Evolutionary conservation across 306 rosid species (phyloP), one percentile per base, ranked within the genome.

Genomic region (Dicorynia guianensis): DNA sequence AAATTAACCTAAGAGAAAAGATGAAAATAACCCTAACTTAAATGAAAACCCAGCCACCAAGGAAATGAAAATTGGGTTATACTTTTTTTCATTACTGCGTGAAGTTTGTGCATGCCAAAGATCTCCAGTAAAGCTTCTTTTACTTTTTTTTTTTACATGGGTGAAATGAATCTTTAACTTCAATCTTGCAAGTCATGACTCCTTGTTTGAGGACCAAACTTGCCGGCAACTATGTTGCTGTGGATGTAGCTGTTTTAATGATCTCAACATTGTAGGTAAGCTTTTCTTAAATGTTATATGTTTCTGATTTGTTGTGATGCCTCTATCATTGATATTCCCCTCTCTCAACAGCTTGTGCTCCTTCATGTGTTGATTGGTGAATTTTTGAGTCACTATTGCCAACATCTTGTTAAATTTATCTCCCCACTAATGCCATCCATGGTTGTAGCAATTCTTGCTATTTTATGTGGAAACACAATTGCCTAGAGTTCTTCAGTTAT

Each of bases 161-260:
- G 56, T 62, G 17, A 3, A 3, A 62, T 50, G 14, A 55, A 63
- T 38, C 67, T 54, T 63, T 25, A 5, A 14, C 44, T 43, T 69
- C 65, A 14, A 54, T 58, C 13, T 71, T 85, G 84, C 89, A 93
- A 96, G 79, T 93, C 75, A 85, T 91, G 98, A 91, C 97, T 70
- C 98, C 97, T 43, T 82, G 81, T 81, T 84, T 93, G 67, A 93
- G 97, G 2, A 92, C 92, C 53, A 89, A 86, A 81, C 93, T 93
- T 58, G 98, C 97, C 46, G 97, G 97, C 57, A 90, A 89, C 72
- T 93, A 85, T 67, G 93, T 91, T 50, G 87, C 93, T 15, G 97
- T 93, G 6, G 97, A 91, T 84, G 97, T 96, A 20, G 66, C 81
- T 57, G 93, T 89, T 42, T 82, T 91, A 49, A 60, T 93, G 68